These are phyloP conservation scores for Tricholomella constricta DNA, from an alignment of 768 basidiomycete species.

Conservation along the genomic window DNA sequence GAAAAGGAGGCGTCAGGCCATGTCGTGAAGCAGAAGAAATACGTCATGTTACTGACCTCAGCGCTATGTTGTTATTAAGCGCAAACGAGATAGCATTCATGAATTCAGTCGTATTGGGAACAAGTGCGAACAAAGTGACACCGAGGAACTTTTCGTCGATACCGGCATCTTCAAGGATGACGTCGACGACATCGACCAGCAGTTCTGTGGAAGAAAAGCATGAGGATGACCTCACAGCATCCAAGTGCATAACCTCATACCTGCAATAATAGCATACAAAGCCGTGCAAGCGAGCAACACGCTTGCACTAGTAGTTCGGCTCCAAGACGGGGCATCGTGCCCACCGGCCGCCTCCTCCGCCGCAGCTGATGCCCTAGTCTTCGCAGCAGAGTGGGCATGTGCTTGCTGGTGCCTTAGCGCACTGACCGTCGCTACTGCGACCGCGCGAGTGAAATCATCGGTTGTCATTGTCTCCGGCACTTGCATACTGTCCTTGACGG, in stretches of 20 bases:
- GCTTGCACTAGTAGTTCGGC: constrained; percentile 83
- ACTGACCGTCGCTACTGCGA: constrained; percentile 91
- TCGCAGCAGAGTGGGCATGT: constrained; percentile 49
- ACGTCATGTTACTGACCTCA: constrained; percentile 59
- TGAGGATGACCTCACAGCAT: not conserved
- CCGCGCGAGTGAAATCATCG: constrained; percentile 91
- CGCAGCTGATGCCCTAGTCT: constrained; percentile 42
- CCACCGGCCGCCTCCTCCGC: constrained; percentile 66
- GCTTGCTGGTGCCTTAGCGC: constrained; percentile 82
- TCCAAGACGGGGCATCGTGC: constrained; percentile 98
- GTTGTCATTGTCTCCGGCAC: constrained; percentile 71
- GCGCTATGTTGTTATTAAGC: constrained; percentile 92
- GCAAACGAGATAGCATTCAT: constrained; percentile 99
- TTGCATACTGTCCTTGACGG: constrained; percentile 62
- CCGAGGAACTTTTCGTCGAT: constrained; percentile 98
- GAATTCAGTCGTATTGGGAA: constrained; percentile 98
- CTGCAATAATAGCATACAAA: constrained; percentile 93
- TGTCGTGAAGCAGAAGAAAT: not conserved
- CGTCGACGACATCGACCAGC: constrained; percentile 93
- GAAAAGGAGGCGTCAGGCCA: constrained; percentile 1
- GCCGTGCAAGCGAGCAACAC: constrained; percentile 89
- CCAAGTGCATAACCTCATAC: constrained; percentile 45
- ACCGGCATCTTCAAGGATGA: constrained; percentile 84
- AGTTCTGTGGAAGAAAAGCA: constrained; percentile 60
- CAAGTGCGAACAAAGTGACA: constrained; percentile 93